phyloP scores from a whole-genome alignment of 2,329 filamentous ascomycete genomes.

The Fusarium agapanthi region DNA sequence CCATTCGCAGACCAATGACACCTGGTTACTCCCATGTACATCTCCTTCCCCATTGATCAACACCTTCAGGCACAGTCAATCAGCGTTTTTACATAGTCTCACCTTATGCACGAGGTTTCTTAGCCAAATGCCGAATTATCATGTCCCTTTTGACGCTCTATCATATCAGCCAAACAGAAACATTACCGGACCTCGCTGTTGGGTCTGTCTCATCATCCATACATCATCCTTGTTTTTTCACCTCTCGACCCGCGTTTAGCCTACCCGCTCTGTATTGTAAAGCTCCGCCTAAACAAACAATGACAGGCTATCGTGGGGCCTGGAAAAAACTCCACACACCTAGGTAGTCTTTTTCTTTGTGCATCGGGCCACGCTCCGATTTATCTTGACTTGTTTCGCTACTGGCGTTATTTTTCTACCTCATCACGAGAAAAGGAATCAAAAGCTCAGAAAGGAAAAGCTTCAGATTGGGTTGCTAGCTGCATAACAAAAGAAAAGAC shows the following conservation, averaged over 20 bases:
- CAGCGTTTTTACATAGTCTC: neutral
- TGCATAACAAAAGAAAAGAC: neutral
- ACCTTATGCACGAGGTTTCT: neutral
- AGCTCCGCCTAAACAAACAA: conserved; percentile 23
- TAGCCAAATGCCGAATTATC: neutral
- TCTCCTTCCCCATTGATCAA: conserved; percentile 27
- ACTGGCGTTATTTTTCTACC: conserved; percentile 4
- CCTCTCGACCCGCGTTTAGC: conserved; percentile 37
- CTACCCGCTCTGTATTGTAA: conserved; percentile 35
- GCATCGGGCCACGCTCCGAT: conserved; percentile 25
- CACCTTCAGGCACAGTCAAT: neutral
- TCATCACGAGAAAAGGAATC: neutral
- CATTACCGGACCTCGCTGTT: neutral
- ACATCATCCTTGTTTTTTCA: conserved; percentile 27
- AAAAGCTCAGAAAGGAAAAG: neutral
- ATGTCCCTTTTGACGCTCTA: neutral
- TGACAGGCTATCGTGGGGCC: conserved; percentile 21
- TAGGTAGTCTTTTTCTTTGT: neutral
- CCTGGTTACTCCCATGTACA: neutral
- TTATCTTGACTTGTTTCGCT: conserved; percentile 8
- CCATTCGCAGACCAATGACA: neutral
- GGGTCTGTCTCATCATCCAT: conserved; percentile 14
- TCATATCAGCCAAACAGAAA: conserved; percentile 1
- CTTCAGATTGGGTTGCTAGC: neutral
- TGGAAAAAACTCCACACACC: conserved; percentile 16